These are phyloP conservation scores for Bruguiera hainesii DNA, from an alignment of 441 rosid genomes.

Conservation along the genomic window DNA sequence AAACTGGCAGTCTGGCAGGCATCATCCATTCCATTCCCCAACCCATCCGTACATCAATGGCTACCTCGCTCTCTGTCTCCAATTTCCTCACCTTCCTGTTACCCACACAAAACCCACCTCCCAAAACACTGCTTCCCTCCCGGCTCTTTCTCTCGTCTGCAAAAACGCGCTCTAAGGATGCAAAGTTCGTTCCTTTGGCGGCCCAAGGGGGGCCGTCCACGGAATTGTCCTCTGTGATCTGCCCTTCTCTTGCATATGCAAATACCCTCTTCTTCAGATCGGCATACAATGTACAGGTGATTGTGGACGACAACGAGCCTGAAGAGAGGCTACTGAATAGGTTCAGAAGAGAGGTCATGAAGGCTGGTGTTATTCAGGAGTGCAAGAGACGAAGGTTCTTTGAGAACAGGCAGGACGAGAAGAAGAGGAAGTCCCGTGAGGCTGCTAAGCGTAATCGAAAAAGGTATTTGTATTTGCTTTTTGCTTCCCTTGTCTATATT, in stretches of 20 bases:
- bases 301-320: conserved; percentile 72
- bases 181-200: conserved; percentile 23
- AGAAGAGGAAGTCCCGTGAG: conserved; percentile 75
- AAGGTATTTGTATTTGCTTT: conserved; percentile 34
- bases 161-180: conserved; percentile 12
- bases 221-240: conserved; percentile 53
- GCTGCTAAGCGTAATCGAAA: conserved; percentile 78
- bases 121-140: conserved; percentile 25
- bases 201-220: conserved; percentile 37
- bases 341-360: conserved; percentile 83
- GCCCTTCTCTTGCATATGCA: conserved; percentile 63
- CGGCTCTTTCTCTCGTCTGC: conserved; percentile 26
- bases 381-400: conserved; percentile 62
- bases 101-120: conserved; percentile 47
- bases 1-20: no score
- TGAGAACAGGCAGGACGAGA: conserved; percentile 79
- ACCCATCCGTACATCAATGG: conserved; percentile 42
- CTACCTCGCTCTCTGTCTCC: conserved; percentile 47
- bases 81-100: conserved; percentile 58
- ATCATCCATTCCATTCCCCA: no score
- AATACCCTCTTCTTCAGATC: conserved; percentile 65
- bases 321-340: conserved; percentile 75
- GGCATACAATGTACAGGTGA: conserved; percentile 76
- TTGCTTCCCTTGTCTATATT: neutral
- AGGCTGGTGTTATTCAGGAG: conserved; percentile 81